Evolutionary conservation across 2,329 filamentous ascomycete genomes (phyloP), one percentile per base, ranked within the genome.

Genomic region (Penicillium brasilianum): DNA sequence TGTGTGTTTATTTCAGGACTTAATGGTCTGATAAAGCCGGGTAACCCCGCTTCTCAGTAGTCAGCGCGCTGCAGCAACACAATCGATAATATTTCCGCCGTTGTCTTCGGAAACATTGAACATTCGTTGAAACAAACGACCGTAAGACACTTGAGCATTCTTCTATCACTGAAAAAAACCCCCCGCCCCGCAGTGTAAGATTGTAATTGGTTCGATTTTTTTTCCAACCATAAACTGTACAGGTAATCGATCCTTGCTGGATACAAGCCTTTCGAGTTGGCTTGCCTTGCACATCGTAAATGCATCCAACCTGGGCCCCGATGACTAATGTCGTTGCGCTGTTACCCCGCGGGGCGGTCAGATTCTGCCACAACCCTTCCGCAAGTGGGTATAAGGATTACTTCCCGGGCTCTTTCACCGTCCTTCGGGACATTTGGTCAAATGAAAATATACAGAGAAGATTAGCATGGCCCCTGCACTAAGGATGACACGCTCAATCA

Each of bases 401-500:
- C n/a, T 6, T 1, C 39, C 32, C 7, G 11, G 11, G 11, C 0
- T 4, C 5, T 18, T 0, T 4, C 5, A 0, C 0, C 46, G 72
- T 76, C 78, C 77, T 81, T 78, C 74, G 78, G 79, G 77, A 65
- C 80, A 85, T 84, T 83, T 85, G 83, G 84, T 86, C 84, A 86
- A 84, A 83, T 87, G 83, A 85, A 86, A 85, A 83, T 83, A 86
- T 86, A 87, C 84, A 88, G 86, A 89, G 87, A 89, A 89, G 85
- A 89, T 89, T 90, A 90, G 89, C 88, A 90, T 90, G 88, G 88
- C 88, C 88, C 85, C 85, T 87, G 85, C 85, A 87, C 91, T 93
- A 94, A 94, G 91, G 91, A 93, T 94, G 91, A 93, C 90, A 93
- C 89, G 88, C 88, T 89, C 84, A 87, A 88, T 87, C 87, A 89